Evolutionary conservation across 352 stramenopile species (phyloP).

Genomic region (Thalassiosira mediterranea): DNA sequence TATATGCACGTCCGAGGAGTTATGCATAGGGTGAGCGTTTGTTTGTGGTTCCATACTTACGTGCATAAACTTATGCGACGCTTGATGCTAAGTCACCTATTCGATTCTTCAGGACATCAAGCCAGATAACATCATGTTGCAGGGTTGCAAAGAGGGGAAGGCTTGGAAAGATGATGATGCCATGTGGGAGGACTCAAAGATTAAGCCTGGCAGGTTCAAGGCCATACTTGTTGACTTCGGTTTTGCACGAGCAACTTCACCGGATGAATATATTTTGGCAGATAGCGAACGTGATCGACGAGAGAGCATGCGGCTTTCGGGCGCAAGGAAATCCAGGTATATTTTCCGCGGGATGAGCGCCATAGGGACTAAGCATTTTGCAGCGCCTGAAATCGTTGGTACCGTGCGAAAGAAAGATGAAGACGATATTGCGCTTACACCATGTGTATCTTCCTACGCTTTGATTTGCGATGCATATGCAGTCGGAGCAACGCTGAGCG

Average conservation of each 20-base stretch:
- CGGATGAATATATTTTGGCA: conserved; percentile 41
- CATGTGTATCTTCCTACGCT: conserved; percentile 74
- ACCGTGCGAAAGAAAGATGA: conserved; percentile 62
- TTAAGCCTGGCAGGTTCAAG: conserved; percentile 58
- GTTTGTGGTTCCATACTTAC: conserved; percentile 69
- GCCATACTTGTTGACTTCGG: conserved; percentile 77
- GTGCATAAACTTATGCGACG: not conserved
- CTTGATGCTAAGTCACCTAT: not conserved
- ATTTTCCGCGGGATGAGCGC: conserved; percentile 65
- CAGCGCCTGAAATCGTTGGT: conserved; percentile 74
- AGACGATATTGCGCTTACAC: conserved; percentile 51
- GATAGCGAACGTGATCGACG: conserved; percentile 8
- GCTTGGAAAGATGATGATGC: conserved; percentile 26
- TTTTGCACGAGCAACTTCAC: conserved; percentile 67
- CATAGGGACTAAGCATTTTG: conserved; percentile 72
- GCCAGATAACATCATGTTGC: conserved; percentile 76
- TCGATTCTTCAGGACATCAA: conserved; percentile 26
- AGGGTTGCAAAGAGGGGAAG: conserved; percentile 41
- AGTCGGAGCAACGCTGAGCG: conserved; percentile 68
- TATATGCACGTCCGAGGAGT: conserved; percentile 78
- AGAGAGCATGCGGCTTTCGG: not conserved
- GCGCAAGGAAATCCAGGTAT: conserved; percentile 16
- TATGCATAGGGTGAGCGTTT: conserved; percentile 57
- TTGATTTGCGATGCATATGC: conserved; percentile 78
- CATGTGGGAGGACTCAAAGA: conserved; percentile 59